These are phyloP conservation scores for Magnolia changhungtana DNA, from an alignment of 164 flowering plant species.

Conservation along the genomic window DNA sequence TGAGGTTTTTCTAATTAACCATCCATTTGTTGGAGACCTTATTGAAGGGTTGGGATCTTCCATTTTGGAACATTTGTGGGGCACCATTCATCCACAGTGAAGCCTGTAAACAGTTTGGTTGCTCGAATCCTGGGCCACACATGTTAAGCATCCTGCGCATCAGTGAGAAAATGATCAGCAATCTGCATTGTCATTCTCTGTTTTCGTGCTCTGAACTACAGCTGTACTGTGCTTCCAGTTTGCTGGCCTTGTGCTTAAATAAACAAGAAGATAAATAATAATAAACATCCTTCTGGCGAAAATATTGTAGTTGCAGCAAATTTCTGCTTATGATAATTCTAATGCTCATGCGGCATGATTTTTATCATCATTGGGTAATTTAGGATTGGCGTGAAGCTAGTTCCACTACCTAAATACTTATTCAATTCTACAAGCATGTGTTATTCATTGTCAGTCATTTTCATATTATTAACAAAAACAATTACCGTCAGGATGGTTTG, in stretches of 20 bases:
- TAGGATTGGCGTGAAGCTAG: background rate
- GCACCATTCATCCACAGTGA: no score
- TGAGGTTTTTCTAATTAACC: no score
- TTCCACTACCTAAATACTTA: background rate
- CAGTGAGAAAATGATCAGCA: no score
- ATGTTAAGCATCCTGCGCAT: no score
- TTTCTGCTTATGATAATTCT: background rate
- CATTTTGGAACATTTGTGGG: no score
- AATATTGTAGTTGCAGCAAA: background rate
- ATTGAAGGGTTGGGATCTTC: no score
- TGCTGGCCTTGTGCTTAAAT: background rate
- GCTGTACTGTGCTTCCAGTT: background rate
- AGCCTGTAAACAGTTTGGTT: background rate
- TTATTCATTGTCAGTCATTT: background rate
- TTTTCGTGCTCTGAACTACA: background rate
- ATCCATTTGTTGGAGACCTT: no score
- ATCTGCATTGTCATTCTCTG: background rate
- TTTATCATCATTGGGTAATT: background rate
- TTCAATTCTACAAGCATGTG: background rate
- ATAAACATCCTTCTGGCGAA: background rate
- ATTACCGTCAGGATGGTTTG: constrained; percentile 77
- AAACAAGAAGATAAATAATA: background rate
- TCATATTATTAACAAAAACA: background rate
- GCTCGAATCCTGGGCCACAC: background rate
- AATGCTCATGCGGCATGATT: background rate